phyloP scores from a whole-genome alignment of 2,329 filamentous ascomycete species.

The Raffaelea ambrosiae region DNA sequence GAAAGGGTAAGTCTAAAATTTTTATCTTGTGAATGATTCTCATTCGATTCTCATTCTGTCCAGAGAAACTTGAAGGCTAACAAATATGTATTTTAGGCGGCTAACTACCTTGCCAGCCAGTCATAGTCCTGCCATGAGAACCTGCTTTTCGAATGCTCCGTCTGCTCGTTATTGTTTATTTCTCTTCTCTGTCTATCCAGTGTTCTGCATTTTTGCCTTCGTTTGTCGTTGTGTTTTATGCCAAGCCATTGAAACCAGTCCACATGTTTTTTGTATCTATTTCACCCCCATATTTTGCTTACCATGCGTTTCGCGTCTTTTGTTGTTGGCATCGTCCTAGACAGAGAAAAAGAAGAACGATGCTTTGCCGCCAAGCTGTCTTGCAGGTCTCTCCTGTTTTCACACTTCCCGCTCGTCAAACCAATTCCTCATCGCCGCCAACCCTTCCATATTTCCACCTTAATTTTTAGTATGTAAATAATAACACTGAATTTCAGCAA shows the following conservation, averaged over 20 bases:
- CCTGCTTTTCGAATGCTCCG: not conserved
- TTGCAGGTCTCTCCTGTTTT: too few relatives aligned
- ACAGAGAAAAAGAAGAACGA: not conserved
- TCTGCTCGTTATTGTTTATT: not conserved
- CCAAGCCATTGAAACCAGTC: not conserved
- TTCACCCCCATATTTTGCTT: not conserved
- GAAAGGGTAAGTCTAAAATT: slow-evolving; percentile 80
- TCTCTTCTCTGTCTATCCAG: not conserved
- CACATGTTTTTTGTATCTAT: not conserved
- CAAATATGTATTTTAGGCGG: slow-evolving; percentile 29
- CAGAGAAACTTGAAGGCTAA: not conserved
- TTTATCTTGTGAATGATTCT: not conserved
- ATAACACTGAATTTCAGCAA: too few relatives aligned
- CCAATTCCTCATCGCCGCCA: too few relatives aligned
- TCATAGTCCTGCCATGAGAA: slow-evolving; percentile 27
- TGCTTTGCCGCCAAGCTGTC: not conserved
- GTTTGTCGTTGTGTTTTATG: not conserved
- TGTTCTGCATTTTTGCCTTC: not conserved
- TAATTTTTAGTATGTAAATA: too few relatives aligned
- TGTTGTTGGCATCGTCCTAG: not conserved
- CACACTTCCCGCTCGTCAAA: too few relatives aligned
- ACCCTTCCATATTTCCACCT: too few relatives aligned
- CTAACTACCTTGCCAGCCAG: slow-evolving; percentile 47
- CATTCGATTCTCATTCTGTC: not conserved
- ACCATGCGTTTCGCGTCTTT: not conserved